A percentile compares a stretch with the other conserved stretches of the same genome.
Evolutionary conservation across 768 basidiomycete genomes (phyloP).

Genomic region (Termitomyces heimii): DNA sequence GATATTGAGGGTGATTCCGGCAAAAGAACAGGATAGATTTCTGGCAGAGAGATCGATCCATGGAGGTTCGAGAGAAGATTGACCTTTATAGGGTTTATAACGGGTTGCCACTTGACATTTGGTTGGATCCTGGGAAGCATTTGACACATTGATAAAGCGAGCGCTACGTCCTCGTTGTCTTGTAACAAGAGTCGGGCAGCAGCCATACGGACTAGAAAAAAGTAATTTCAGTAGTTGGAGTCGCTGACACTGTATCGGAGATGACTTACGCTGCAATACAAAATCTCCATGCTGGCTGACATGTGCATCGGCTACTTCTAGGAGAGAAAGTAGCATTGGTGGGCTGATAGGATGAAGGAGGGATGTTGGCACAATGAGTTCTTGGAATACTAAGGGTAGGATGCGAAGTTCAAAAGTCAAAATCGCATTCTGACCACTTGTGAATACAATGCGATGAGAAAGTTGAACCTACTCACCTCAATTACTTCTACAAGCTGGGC

Average conservation of each 20-base stretch:
- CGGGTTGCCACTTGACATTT: slow-evolving; percentile 4
- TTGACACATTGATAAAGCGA: slow-evolving; percentile 12
- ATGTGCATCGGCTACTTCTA: slow-evolving; percentile 9
- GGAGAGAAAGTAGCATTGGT: slow-evolving; percentile 12
- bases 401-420: slow-evolving; percentile 15
- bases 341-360: slow-evolving; percentile 11
- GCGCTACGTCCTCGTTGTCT: slow-evolving; percentile 9
- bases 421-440: slow-evolving; percentile 8
- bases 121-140: slow-evolving; percentile 8
- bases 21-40: slow-evolving; percentile 4
- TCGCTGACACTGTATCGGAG: background rate
- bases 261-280: slow-evolving; percentile 12
- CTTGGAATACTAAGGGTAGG: slow-evolving; percentile 11
- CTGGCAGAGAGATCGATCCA: slow-evolving; percentile 9
- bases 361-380: slow-evolving; percentile 5
- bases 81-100: slow-evolving; percentile 2
- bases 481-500: slow-evolving; percentile 14
- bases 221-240: background rate
- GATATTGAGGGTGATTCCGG: slow-evolving; percentile 1
- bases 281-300: slow-evolving; percentile 10
- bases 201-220: slow-evolving; percentile 12
- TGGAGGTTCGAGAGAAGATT: slow-evolving; percentile 1
- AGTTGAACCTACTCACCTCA: slow-evolving; percentile 4
- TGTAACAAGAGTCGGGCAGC: slow-evolving; percentile 11
- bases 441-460: background rate